A percentile compares a stretch with the other conserved stretches of the same genome.
These are phyloP conservation scores for Naganishia randhawae DNA, from an alignment of 768 basidiomycete species.

Conservation along the genomic window DNA sequence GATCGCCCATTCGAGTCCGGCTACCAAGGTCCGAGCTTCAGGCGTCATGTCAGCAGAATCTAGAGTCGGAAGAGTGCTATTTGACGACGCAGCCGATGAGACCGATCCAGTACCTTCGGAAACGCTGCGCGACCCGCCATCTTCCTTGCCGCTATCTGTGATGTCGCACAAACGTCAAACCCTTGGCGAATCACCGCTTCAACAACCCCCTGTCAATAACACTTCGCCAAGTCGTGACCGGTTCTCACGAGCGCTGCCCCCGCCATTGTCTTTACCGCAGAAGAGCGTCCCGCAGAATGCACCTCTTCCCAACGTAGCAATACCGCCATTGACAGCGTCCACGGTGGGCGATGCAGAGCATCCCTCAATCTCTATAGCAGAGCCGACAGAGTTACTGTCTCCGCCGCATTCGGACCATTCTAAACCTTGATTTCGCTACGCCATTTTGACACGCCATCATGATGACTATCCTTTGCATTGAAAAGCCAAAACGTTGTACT, in stretches of 20 bases:
- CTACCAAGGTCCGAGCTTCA: background rate
- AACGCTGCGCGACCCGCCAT: background rate
- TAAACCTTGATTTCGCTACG: slow-evolving; percentile 22
- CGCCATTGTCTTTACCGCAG: background rate
- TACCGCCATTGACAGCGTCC: background rate
- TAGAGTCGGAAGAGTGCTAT: slow-evolving; percentile 3
- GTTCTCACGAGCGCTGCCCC: background rate
- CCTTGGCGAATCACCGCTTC: slow-evolving; percentile 6
- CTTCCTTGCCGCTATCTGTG: background rate
- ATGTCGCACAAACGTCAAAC: background rate
- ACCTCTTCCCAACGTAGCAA: background rate
- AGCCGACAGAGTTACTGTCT: slow-evolving; percentile 2
- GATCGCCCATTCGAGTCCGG: slow-evolving; percentile 20
- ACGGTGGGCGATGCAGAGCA: background rate
- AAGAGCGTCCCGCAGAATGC: background rate
- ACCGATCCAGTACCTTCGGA: background rate
- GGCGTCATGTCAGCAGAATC: background rate
- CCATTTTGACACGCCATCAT: background rate
- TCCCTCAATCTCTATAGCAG: background rate
- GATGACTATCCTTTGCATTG: background rate
- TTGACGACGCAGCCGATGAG: slow-evolving; percentile 7
- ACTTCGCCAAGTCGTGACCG: slow-evolving; percentile 6
- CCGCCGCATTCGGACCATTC: slow-evolving; percentile 5
- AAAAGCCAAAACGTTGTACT: slow-evolving; percentile 3
- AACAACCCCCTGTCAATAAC: slow-evolving; percentile 16